Base-by-base conservation (phyloP, 1,284 basidiomycete species). In the Meira miltonrushii region DNA sequence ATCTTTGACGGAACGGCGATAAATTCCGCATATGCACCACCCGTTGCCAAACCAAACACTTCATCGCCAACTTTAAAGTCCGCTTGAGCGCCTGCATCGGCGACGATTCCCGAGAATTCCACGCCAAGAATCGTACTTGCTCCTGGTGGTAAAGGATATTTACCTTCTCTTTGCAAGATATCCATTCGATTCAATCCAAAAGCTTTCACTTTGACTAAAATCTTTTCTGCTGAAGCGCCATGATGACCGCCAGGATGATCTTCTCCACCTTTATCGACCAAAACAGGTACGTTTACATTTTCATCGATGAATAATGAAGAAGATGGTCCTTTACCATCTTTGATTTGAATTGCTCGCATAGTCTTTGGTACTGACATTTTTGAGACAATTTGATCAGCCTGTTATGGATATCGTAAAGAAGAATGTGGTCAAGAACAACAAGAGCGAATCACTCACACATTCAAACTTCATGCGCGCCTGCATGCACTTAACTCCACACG, bases 11-110 rank as follows among this genome's bases (percentile, higher is more conserved):
- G 82, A 25, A 86, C 84, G 44, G 81, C 83, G 64, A 95, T 86
- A 79, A 87, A 95, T 78, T 96, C 90, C 44, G 92, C 91, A 73
- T 95, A 94, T 25, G 91, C 90, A 19, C 92, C 92, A 11, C 79
- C 71, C 0, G 65, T 60, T 0, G 85, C 82, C 3, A 97, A 83
- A 12, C 92, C 93, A 63, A 92, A 84, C 1, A 96, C 93, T 76
- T 90, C 88, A 66, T 95, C 89, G 9, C 87, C 88, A 17, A 84
- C 78, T 71, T 86, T 84, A 85, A 60, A 66, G 25, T 60, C 52
- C 6, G 58, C 53, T 17, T 61, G 53, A 39, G 82, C 81, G 59
- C 94, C 82, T 1, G 78, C 79, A 48, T 48, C 46, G 2, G 62
- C 72, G 44, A 78, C 54, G 48, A 57, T 56, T 5, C 74, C 75